phyloP scores from a whole-genome alignment of 805 yeast species.

The Scheffersomyces amazonensis region DNA sequence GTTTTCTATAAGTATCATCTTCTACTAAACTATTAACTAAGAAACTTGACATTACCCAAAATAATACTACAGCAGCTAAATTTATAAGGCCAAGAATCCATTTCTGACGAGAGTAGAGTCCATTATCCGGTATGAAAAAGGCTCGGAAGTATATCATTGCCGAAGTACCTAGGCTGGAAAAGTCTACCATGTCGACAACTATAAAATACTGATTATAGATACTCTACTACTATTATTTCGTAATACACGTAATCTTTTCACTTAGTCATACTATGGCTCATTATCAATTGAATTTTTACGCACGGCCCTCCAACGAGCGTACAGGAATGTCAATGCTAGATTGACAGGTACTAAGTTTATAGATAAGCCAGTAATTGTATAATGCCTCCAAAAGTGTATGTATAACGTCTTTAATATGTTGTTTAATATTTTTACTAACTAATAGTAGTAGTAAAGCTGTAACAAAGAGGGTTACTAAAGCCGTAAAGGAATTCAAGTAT shows the following conservation, averaged over 20 bases:
- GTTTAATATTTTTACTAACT: not conserved
- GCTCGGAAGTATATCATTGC: conserved; percentile 10
- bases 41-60: conserved; percentile 92
- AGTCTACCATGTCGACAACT: not conserved
- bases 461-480: conserved; percentile 2
- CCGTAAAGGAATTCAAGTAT: conserved; percentile 13
- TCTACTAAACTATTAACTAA: conserved; percentile 76
- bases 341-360: not conserved
- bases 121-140: conserved; percentile 17
- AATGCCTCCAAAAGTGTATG: conserved; percentile 8
- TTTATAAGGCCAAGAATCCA: conserved; percentile 82
- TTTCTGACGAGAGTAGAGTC: conserved; percentile 30
- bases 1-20: conserved; percentile 71
- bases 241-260: no score
- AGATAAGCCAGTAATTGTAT: no score
- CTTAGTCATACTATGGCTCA: not conserved
- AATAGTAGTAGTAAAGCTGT: not conserved
- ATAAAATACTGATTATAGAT: not conserved
- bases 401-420: not conserved
- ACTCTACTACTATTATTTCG: no score
- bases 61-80: conserved; percentile 69
- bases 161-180: not conserved
- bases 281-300: not conserved
- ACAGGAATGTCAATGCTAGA: no score
- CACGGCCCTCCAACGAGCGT: not conserved